Evolutionary conservation across 2,329 filamentous ascomycete genomes (phyloP).

Genomic region (Fusarium clavum): DNA sequence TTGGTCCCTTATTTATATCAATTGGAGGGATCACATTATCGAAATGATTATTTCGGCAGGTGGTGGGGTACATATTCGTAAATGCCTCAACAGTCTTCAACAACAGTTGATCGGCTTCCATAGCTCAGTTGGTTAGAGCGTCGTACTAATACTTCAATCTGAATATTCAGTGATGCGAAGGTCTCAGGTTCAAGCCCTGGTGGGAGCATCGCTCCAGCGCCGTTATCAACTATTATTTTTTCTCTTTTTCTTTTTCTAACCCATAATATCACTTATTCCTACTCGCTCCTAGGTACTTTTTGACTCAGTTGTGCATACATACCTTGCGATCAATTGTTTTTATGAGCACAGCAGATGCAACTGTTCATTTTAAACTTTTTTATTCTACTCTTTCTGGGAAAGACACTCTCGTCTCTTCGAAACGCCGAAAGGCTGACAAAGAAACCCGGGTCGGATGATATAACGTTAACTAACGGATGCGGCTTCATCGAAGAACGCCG

Average conservation of each 20-base stretch:
- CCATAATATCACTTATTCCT: no score
- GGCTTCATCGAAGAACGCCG: not conserved
- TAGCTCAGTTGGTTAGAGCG: not conserved
- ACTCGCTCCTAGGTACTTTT: no score
- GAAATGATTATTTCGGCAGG: not conserved
- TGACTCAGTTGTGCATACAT: no score
- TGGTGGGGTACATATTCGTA: fast-evolving
- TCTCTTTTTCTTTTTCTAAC: not conserved
- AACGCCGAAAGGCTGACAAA: no score
- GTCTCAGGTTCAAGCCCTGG: not conserved
- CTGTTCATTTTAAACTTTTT: no score
- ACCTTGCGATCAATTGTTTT: no score
- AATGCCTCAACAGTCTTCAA: not conserved
- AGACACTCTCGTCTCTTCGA: no score
- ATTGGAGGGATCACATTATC: fast-evolving
- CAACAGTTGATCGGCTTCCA: not conserved
- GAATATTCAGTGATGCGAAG: not conserved
- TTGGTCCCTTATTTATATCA: not conserved
- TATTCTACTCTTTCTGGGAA: no score
- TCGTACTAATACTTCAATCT: not conserved
- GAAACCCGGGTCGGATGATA: not conserved
- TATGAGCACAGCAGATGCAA: no score
- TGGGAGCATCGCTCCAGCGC: not conserved
- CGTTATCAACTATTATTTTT: not conserved
- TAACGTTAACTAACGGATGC: not conserved